These are phyloP conservation scores for Tolypocladium endophyticum DNA, from an alignment of 2,329 filamentous ascomycete genomes.

Conservation along the genomic window DNA sequence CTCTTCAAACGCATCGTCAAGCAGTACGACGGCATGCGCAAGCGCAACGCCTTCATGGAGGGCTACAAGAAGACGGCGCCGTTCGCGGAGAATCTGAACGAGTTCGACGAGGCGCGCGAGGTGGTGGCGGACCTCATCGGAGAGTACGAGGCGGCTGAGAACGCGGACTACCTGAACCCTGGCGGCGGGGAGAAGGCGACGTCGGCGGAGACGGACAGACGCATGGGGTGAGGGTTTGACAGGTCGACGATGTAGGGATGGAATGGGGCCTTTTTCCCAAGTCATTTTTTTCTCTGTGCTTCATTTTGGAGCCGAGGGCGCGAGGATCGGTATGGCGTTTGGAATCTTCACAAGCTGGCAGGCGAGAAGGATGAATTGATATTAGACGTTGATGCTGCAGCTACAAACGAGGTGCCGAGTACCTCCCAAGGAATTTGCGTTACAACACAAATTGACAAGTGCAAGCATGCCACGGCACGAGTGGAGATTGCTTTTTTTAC, in stretches of 20 bases:
- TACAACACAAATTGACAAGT: neutral
- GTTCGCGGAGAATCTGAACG: conserved; percentile 81
- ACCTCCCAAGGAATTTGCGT: neutral
- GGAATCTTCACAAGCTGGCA: neutral
- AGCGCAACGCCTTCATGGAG: conserved; percentile 94
- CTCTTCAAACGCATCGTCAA: conserved; percentile 89
- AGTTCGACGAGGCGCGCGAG: conserved; percentile 90
- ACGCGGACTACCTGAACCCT: conserved; percentile 78
- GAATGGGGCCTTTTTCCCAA: no score
- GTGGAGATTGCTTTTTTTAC: no score
- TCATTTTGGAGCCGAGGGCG: neutral
- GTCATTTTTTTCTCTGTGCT: neutral
- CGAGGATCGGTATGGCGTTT: neutral
- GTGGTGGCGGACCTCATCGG: conserved; percentile 85
- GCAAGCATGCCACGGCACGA: no score
- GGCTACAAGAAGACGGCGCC: conserved; percentile 92
- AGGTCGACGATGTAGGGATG: neutral
- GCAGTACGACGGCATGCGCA: conserved; percentile 89
- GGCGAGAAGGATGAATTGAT: neutral
- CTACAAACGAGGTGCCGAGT: no score
- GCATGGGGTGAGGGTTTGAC: conserved; percentile 25
- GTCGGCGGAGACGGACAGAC: conserved; percentile 42
- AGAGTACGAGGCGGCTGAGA: conserved; percentile 93
- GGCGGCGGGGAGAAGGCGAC: conserved; percentile 44
- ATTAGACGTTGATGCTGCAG: neutral